Evolutionary conservation across 148 eudicot genomes (phyloP).

Genomic region (Nyssa sinensis): DNA sequence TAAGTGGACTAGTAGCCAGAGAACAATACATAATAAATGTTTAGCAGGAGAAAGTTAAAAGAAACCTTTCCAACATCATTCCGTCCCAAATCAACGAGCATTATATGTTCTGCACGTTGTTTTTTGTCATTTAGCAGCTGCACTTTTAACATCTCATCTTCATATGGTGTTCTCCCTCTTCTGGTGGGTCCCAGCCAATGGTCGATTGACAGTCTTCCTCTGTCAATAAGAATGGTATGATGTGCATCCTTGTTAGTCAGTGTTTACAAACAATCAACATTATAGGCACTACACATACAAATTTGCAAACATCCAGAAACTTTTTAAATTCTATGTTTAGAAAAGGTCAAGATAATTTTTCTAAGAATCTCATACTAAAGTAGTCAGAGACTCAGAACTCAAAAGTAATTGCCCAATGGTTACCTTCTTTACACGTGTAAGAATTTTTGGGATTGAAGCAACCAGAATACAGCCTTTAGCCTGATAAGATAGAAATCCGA

Average conservation of each 20-base stretch:
- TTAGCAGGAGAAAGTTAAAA: background rate
- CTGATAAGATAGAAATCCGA: constrained; percentile 24
- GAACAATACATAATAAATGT: too few species aligned
- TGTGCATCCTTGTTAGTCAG: background rate
- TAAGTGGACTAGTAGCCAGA: too few species aligned
- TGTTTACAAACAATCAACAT: background rate
- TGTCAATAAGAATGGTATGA: constrained; percentile 21
- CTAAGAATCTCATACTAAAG: background rate
- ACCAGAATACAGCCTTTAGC: constrained; percentile 56
- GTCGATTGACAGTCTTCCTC: constrained; percentile 48
- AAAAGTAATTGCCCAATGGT: background rate
- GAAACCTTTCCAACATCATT: constrained; percentile 61
- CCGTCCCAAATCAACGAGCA: constrained; percentile 56
- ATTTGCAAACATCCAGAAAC: constrained; percentile 8
- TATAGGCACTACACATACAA: background rate
- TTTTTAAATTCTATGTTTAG: background rate
- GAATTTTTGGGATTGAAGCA: constrained; percentile 58
- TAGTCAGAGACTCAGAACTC: too few species aligned
- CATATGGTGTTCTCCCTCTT: constrained; percentile 46
- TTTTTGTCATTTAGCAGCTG: constrained; percentile 45
- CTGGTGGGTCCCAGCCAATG: constrained; percentile 53
- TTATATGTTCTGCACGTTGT: constrained; percentile 57
- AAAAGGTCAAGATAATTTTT: background rate
- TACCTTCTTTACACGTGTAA: constrained; percentile 49
- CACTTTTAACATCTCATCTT: constrained; percentile 35